Base-by-base conservation (phyloP, 2,329 filamentous ascomycete species). In the Aspergillus sp. region DNA sequence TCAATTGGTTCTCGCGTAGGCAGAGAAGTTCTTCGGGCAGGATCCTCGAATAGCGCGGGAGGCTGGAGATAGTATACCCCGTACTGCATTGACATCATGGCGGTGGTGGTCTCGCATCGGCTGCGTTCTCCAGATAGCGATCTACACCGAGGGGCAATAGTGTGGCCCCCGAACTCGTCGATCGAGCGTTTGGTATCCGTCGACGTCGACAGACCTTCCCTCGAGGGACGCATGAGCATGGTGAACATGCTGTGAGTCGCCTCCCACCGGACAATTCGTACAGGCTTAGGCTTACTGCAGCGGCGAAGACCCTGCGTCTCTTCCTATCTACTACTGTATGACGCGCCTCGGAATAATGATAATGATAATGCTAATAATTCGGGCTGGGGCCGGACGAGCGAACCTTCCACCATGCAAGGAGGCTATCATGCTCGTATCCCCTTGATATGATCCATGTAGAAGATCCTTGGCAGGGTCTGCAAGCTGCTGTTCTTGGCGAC, bases 391-490 rank as follows among this genome's bases (percentile, higher is more conserved):
- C 26, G 26, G 26, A 30, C 8, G 26, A 30, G 10, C 32, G 30
- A 35, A 33, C 13, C 36, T 33, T 42, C 36, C 4, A 32, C 17
- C 35, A 49, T 10, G 46, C 24, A 49, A 49, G 46, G 46, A 38
- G 32, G 16, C 13, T 13, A n/a, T 19, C 16, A 2, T 13, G 16
- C 16, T 42, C 19, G 40, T 42, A 42, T 24, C 17, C 19, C 13
- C 19, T 19, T 17, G 16, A 13, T 19, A 7, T 47, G 24, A 60
- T 55, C 58, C 56, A 57, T 57, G 58, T 26, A 47, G 58, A 16
- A 52, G 54, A 60, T 59, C 58, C 58, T 58, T 60, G 56, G 58
- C 58, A 49, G 32, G 16, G n/a, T 13, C 35, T 24, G 32, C 14
- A 11, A 2, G 4, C 30, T 32, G 26, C 11, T 20, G 11, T 41